Conservation (phyloP, 2,329 filamentous ascomycete species). For the Podosphaera fusca region DNA sequence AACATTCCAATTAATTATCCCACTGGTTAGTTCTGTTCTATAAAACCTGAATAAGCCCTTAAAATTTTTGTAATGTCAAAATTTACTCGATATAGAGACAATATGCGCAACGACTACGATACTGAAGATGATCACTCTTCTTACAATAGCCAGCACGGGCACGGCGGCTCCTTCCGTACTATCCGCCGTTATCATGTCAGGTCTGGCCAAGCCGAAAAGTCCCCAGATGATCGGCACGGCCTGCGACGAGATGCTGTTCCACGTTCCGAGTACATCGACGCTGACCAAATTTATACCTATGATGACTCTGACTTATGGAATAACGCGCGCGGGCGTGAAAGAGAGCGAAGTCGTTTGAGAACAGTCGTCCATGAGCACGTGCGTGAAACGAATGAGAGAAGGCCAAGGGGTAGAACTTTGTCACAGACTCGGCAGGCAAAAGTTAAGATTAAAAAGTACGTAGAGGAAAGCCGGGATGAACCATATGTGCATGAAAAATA, state of each 20-base stretch:
- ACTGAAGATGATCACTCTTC: conserved; percentile 13
- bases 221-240: conserved; percentile 11
- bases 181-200: conserved; percentile 16
- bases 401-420: conserved; percentile 13
- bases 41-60: no score
- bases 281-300: conserved; percentile 9
- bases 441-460: conserved; percentile 12
- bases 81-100: neutral
- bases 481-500: conserved; percentile 30
- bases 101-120: conserved; percentile 13
- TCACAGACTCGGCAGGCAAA: neutral
- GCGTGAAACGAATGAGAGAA: conserved; percentile 4
- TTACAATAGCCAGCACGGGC: conserved; percentile 5
- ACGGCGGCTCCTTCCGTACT: conserved; percentile 6
- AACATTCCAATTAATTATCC: no score
- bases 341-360: conserved; percentile 8
- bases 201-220: conserved; percentile 11
- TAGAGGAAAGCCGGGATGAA: conserved; percentile 12
- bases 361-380: conserved; percentile 20
- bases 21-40: no score
- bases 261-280: conserved; percentile 12
- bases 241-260: conserved; percentile 10
- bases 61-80: neutral
- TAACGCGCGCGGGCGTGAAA: conserved; percentile 12
- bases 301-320: conserved; percentile 12